Percentiles rank a stretch among this genome's conserved stretches.
These are phyloP conservation scores for Phaeosphaeria sp. DNA, from an alignment of 2,329 filamentous ascomycete species.

Conservation along the genomic window DNA sequence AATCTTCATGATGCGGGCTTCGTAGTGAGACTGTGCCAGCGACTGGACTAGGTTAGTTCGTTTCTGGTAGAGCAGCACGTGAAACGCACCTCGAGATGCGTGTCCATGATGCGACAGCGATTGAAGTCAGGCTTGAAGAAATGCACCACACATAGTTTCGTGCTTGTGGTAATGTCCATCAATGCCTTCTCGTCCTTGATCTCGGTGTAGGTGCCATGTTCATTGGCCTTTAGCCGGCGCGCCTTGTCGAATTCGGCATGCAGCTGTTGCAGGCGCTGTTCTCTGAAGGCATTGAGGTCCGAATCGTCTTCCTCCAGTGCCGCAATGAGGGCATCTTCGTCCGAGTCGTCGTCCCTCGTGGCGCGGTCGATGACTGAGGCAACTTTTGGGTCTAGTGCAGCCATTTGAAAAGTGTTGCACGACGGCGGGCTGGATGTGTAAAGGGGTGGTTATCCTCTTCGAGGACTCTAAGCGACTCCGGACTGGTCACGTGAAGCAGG, in stretches of 20 bases:
- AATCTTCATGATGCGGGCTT: slow-evolving; percentile 64
- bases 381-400: slow-evolving; percentile 58
- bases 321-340: slow-evolving; percentile 67
- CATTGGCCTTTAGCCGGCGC: slow-evolving; percentile 58
- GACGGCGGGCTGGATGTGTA: slow-evolving; percentile 23
- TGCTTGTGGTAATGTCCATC: slow-evolving; percentile 66
- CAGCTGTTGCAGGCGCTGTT: slow-evolving; percentile 64
- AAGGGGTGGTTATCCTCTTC: slow-evolving; percentile 18
- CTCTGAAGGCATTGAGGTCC: slow-evolving; percentile 61
- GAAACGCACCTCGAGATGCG: slow-evolving; percentile 56
- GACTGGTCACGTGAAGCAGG: slow-evolving; percentile 13
- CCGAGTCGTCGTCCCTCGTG: slow-evolving; percentile 53
- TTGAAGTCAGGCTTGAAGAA: slow-evolving; percentile 71
- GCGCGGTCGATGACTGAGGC: slow-evolving; percentile 57
- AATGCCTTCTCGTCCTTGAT: slow-evolving; percentile 65
- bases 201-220: slow-evolving; percentile 62
- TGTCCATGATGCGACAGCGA: slow-evolving; percentile 68
- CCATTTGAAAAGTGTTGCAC: slow-evolving; percentile 42
- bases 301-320: slow-evolving; percentile 64
- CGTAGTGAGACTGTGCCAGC: slow-evolving; percentile 64
- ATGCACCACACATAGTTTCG: slow-evolving; percentile 65
- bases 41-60: slow-evolving; percentile 35
- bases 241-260: slow-evolving; percentile 63
- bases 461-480: slow-evolving; percentile 15
- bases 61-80: background rate